Conservation (phyloP, 2,329 filamentous ascomycete genomes). For the Botryotinia globosa region DNA sequence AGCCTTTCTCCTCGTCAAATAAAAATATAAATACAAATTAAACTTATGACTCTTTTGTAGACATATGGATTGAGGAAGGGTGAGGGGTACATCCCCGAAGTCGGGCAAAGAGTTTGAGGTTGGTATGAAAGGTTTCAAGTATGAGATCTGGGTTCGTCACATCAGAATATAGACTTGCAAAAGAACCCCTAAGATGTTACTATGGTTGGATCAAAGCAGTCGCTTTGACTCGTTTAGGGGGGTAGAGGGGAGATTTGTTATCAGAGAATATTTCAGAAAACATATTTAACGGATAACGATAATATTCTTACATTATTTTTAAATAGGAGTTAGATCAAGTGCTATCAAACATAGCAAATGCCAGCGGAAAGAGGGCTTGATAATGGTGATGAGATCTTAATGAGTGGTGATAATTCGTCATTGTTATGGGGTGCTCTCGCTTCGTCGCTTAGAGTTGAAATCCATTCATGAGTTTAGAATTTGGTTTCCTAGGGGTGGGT, state of each 20-base stretch:
- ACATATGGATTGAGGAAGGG: background rate
- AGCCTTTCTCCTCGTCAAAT: background rate
- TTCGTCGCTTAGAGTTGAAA: background rate
- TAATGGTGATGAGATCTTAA: fast-evolving
- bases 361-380: no score
- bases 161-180: no score
- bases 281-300: no score
- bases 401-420: background rate
- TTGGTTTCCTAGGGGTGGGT: background rate
- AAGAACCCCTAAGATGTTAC: no score
- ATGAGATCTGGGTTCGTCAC: background rate
- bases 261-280: background rate
- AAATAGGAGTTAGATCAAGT: no score
- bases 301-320: no score
- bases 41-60: background rate
- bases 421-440: background rate
- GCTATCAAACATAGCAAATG: no score
- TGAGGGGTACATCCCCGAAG: background rate
- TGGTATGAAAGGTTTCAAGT: background rate
- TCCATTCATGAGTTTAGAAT: background rate
- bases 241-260: fast-evolving
- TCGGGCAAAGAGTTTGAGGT: background rate
- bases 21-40: background rate
- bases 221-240: no score
- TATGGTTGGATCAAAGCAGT: no score